Evolutionary conservation across 306 rosid genomes (phyloP).

Genomic region (Mimosa bimucronata): DNA sequence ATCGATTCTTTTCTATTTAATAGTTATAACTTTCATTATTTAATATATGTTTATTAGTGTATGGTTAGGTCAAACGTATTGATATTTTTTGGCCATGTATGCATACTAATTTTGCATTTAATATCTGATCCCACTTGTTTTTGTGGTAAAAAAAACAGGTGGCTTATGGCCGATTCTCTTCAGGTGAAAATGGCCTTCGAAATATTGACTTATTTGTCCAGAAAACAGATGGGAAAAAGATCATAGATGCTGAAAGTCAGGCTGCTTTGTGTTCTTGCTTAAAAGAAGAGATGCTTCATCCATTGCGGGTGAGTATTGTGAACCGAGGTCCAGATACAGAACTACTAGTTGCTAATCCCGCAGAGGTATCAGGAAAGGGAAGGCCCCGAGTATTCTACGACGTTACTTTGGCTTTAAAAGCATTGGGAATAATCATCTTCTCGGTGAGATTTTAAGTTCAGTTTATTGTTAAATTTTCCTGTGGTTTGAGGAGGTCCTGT

Average conservation of each 20-base stretch:
- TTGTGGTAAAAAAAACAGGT: slow-evolving; percentile 50
- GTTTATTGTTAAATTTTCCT: slow-evolving; percentile 15
- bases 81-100: background rate
- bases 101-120: background rate
- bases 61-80: slow-evolving; percentile 2
- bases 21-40: slow-evolving; percentile 27
- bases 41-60: slow-evolving; percentile 3
- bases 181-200: slow-evolving; percentile 58
- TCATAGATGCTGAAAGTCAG: slow-evolving; percentile 70
- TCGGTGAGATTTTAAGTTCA: slow-evolving; percentile 40
- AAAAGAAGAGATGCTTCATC: slow-evolving; percentile 74
- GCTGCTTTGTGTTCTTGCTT: slow-evolving; percentile 63
- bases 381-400: slow-evolving; percentile 90
- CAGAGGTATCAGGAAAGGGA: slow-evolving; percentile 77
- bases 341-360: slow-evolving; percentile 88
- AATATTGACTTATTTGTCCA: slow-evolving; percentile 73
- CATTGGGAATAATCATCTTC: slow-evolving; percentile 68
- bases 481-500: slow-evolving; percentile 27
- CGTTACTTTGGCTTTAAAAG: slow-evolving; percentile 73
- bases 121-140: slow-evolving; percentile 17
- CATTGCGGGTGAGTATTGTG: slow-evolving; percentile 68
- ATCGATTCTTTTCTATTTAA: slow-evolving; percentile 22
- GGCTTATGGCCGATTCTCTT: slow-evolving; percentile 70
- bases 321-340: slow-evolving; percentile 85
- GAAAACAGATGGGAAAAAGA: slow-evolving; percentile 68